phyloP scores from a whole-genome alignment of 139 green algal species.

The Parachlorella kessleri region DNA sequence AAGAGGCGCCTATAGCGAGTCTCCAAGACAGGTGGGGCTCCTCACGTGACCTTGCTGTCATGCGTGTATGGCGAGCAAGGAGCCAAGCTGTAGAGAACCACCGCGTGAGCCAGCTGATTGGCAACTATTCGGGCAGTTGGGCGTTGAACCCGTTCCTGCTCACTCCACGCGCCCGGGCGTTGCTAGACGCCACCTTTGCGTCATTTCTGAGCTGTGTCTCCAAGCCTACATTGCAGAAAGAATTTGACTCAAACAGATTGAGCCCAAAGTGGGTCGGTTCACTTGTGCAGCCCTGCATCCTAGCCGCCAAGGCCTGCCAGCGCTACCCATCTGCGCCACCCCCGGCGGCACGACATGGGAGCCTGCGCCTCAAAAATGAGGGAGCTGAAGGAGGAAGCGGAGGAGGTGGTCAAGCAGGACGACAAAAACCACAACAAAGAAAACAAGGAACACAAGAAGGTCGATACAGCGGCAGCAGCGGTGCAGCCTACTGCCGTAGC shows the following conservation, averaged over 20 bases:
- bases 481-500: too few relatives aligned
- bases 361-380: not conserved
- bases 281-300: not conserved
- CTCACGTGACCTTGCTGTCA: too few relatives aligned
- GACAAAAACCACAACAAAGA: not conserved
- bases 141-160: too few relatives aligned
- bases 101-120: too few relatives aligned
- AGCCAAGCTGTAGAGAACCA: too few relatives aligned
- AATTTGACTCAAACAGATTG: not conserved
- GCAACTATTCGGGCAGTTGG: too few relatives aligned
- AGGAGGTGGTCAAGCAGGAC: slow-evolving; percentile 9
- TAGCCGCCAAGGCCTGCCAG: not conserved
- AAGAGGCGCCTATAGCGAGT: too few relatives aligned
- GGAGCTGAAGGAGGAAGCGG: not conserved
- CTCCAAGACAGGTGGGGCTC: too few relatives aligned
- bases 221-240: not conserved
- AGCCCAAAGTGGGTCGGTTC: not conserved
- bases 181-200: not conserved
- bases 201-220: not conserved
- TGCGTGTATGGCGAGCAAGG: too few relatives aligned
- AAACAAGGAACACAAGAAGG: not conserved
- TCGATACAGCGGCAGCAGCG: not conserved
- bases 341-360: not conserved
- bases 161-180: too few relatives aligned
- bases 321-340: not conserved